Evolutionary conservation across 257 asterid genomes (phyloP).

Genomic region (Gardenia jasminoides): DNA sequence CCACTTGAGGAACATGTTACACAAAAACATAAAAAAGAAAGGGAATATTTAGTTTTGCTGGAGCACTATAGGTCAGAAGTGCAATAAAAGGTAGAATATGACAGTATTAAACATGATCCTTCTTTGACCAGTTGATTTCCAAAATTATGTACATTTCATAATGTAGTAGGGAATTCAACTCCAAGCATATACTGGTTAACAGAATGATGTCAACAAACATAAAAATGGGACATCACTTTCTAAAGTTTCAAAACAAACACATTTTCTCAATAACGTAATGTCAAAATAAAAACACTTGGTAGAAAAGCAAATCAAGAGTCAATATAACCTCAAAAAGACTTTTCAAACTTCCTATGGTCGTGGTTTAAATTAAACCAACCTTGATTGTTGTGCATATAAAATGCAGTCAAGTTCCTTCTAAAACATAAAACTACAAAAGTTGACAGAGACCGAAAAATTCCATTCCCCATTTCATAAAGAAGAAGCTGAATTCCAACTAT

Average conservation of each 20-base stretch:
- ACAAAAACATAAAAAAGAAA: not conserved
- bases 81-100: not conserved
- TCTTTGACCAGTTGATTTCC: not conserved
- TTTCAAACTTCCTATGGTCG: not conserved
- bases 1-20: constrained; percentile 15
- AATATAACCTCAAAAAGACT: not conserved
- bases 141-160: too few relatives aligned
- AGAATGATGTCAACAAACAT: too few relatives aligned
- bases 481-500: not conserved
- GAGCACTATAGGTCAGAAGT: not conserved
- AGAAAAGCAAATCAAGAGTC: not conserved
- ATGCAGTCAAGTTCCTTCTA: too few relatives aligned
- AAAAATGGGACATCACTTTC: not conserved
- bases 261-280: too few relatives aligned
- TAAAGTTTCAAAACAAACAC: not conserved
- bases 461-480: not conserved
- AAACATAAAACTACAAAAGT: too few relatives aligned
- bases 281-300: not conserved
- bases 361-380: not conserved
- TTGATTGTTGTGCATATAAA: not conserved
- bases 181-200: not conserved
- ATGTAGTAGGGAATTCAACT: not conserved
- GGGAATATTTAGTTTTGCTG: not conserved
- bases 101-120: not conserved
- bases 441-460: not conserved